These are phyloP conservation scores for Dioszegia hungarica DNA, from an alignment of 768 basidiomycete species.

Conservation along the genomic window DNA sequence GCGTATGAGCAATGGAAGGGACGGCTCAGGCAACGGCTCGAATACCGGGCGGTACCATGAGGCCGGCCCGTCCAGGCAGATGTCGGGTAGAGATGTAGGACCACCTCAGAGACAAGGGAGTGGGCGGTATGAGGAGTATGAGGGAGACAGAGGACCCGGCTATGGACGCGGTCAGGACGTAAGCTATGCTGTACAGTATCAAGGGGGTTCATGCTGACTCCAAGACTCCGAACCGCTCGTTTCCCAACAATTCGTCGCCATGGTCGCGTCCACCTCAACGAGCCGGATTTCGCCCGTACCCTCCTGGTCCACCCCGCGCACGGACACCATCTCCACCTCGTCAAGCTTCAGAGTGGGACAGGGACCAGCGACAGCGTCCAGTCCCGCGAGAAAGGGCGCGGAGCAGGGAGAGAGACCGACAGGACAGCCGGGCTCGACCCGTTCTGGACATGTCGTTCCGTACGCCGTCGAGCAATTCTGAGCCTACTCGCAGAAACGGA, in stretches of 20 bases:
- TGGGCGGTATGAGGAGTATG: slow-evolving; percentile 3
- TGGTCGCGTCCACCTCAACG: background rate
- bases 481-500: background rate
- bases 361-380: background rate
- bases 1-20: too few relatives aligned
- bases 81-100: background rate
- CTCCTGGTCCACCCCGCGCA: slow-evolving; percentile 3
- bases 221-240: background rate
- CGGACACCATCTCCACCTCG: slow-evolving; percentile 29
- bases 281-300: background rate
- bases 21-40: too few relatives aligned
- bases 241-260: background rate
- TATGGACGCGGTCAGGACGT: slow-evolving; percentile 6
- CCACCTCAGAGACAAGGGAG: background rate
- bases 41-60: too few relatives aligned
- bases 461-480: background rate
- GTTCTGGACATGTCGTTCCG: background rate
- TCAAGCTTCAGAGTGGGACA: slow-evolving; percentile 4
- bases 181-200: too few relatives aligned
- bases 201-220: background rate
- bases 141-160: background rate
- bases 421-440: background rate
- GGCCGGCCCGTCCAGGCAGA: too few relatives aligned
- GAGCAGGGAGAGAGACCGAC: background rate
- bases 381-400: background rate